Conservation (phyloP, 345 rosid species). For the Anacardium occidentale region DNA sequence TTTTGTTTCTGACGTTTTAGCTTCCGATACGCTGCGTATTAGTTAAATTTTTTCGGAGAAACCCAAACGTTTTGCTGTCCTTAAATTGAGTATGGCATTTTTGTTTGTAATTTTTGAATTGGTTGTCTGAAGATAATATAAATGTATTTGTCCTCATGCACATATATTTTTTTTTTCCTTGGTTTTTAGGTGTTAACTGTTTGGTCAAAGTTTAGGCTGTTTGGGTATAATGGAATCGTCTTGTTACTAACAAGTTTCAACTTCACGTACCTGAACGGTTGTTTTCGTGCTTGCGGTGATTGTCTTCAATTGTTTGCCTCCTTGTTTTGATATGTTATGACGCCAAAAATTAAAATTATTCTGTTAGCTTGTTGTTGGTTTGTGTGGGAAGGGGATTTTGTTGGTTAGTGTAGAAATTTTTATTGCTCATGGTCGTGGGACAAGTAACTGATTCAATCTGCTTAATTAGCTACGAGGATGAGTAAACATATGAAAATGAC, state of each 20-base stretch:
- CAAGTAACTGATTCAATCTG: not conserved
- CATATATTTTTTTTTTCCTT: too few relatives aligned
- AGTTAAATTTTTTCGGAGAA: too few relatives aligned
- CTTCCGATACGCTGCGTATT: too few relatives aligned
- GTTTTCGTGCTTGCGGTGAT: not conserved
- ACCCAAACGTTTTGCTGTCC: not conserved
- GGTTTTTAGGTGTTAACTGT: not conserved
- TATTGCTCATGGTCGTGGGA: not conserved
- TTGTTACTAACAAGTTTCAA: not conserved
- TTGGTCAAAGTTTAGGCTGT: not conserved
- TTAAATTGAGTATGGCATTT: not conserved
- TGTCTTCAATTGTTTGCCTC: not conserved
- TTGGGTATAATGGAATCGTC: not conserved
- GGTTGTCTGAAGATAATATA: not conserved
- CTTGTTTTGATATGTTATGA: not conserved
- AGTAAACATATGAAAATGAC: not conserved
- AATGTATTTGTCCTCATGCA: not conserved
- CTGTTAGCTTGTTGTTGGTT: not conserved
- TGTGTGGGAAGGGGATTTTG: not conserved
- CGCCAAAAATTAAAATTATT: not conserved
- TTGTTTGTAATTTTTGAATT: not conserved
- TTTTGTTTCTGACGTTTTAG: too few relatives aligned
- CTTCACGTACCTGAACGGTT: too few relatives aligned
- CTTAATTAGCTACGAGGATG: not conserved
- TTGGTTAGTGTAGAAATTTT: not conserved